Evolutionary conservation across 345 rosid species (phyloP), one percentile per base, ranked within the genome.

Genomic region (Alliaria petiolata): DNA sequence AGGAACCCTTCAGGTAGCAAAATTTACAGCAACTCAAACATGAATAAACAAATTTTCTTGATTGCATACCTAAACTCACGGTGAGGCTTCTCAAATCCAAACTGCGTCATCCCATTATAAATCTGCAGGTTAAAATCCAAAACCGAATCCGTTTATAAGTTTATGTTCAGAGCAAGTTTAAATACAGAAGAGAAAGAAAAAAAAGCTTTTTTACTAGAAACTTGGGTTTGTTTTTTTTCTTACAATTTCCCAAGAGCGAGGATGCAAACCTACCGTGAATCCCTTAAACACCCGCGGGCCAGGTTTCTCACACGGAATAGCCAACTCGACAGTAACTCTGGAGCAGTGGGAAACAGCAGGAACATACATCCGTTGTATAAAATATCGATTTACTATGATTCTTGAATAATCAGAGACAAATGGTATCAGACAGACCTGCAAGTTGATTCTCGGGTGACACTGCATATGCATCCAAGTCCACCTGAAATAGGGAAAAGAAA

Each of bases 181-280:
- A 22, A 22, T 22, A 3, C 25, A 22, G 25, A 22, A 22, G 3
- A 38, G 5, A 28, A 42, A n/a, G n/a, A n/a, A 22, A 59, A 56
- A 57, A 14, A 60, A 31, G 16, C 30, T 34, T 30, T n/a, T n/a
- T 8, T 15, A 33, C 10, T 45, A 79, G 45, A 16, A 67, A 34
- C 22, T n/a, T 60, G 60, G 26, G 8, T 31, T 3, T 69, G 31
- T 3, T 30, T 5, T 0, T n/a, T 36, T 85, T 54, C 97, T 79
- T 84, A 93, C 98, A 74, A 95, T 80, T 83, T 95, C 99, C 91
- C 91, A 87, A 26, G 99, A 87, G 65, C 90, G 84, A 25, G 96
- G 96, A 88, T 91, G 95, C 77, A 95, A 86, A 65, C 99, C 99
- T 74, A 91, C 88, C 0, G 97, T 91, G 80, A 95, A 95, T 72